Evolutionary conservation across 345 rosid genomes (phyloP), one percentile per base, ranked within the genome.

Genomic region (Ceriops decandra): DNA sequence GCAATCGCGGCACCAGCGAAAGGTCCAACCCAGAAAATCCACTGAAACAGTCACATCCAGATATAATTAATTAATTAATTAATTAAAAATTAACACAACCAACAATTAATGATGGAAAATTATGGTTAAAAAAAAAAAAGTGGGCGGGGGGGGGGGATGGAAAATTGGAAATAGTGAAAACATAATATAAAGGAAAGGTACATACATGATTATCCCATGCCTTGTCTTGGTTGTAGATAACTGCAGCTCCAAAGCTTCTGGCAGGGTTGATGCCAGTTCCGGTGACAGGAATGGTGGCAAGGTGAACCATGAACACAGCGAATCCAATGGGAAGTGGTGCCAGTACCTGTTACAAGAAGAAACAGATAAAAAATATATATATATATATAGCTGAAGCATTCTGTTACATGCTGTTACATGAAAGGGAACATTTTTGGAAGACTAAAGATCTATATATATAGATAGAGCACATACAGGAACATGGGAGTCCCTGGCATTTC

Each of bases 21-120:
- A 4, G 85, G 85, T 16, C 85, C 85, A 8, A 63, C 85, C 85
- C 85, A 82, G 75, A 82, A 82, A 21, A 82, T 79, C 83, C 85
- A 82, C 85, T 82, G 83, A 4, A 15, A 54, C 27, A 7, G 58
- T 42, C 49, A 42, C 49, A 42, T 2, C 49, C 49, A 42, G 49
- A 13, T 4, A 54, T 22, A 53, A 8, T 21, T 22, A 31, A 31
- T 5, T 4, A 31, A 31, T 0, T 31, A 31, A 31, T 22, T 20
- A 21, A 9, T 42, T 42, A 11, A 42, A 15, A 42, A 3, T 42
- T 42, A 42, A 3, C 19, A 2, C 15, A 10, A 38, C 46, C 46
- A 38, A 38, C 3, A 10, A 38, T 42, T 11, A 2, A 11, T 42
- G 1, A 11, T 42, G 17, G 10, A 21, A 54, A 53, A 49, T 19